Evolutionary conservation across 257 asterid genomes (phyloP).

Genomic region (Sherardia arvensis): DNA sequence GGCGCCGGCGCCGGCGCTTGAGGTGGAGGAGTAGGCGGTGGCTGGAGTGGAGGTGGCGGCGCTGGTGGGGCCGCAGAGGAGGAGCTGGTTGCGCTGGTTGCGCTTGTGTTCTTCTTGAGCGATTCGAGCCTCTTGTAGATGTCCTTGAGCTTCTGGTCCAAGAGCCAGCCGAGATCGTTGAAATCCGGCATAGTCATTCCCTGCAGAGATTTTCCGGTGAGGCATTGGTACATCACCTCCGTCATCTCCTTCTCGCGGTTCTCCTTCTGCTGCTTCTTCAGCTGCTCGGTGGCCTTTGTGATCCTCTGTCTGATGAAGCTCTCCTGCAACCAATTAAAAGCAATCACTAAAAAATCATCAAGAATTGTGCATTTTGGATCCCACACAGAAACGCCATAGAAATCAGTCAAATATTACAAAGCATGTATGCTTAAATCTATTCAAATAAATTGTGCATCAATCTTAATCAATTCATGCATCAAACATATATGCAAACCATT

Average conservation of each 20-base stretch:
- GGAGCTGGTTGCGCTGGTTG: neutral
- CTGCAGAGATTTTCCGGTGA: constrained; percentile 46
- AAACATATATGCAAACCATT: no score
- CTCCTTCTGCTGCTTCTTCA: constrained; percentile 56
- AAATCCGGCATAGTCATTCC: constrained; percentile 39
- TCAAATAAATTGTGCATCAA: no score
- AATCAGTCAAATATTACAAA: no score
- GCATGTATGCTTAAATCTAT: no score
- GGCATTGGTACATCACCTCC: constrained; percentile 54
- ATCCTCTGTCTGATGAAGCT: constrained; percentile 52
- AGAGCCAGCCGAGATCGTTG: constrained; percentile 53
- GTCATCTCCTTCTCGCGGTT: constrained; percentile 68
- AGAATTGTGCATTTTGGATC: no score
- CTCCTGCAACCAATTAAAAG: constrained; percentile 15
- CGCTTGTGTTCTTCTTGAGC: constrained; percentile 23
- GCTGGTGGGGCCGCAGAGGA: no score
- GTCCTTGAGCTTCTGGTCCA: constrained; percentile 57
- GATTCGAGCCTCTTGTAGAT: constrained; percentile 46
- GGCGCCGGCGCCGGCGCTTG: neutral
- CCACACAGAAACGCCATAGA: no score
- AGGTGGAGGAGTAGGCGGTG: constrained; percentile 2
- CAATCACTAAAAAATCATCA: no score
- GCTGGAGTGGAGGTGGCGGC: neutral
- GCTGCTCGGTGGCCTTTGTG: constrained; percentile 51
- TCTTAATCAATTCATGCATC: no score